Percentiles rank a stretch among this genome's conserved stretches.
Conservation (phyloP, 768 basidiomycete genomes). For the Fomitopsis pulvina region DNA sequence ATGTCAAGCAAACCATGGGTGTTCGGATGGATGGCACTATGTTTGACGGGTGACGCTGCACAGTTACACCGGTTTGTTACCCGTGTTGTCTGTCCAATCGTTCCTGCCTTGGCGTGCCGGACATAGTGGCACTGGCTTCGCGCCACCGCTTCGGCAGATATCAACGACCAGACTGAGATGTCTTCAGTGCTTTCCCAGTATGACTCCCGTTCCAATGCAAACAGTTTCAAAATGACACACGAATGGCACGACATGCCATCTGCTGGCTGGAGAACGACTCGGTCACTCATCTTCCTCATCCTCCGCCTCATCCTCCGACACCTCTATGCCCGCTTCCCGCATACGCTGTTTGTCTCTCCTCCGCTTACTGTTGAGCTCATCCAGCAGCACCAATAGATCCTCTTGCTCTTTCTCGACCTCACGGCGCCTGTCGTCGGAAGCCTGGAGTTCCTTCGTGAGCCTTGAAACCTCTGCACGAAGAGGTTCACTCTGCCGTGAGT, state of each 20-base stretch:
- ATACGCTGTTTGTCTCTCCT: conserved; percentile 77
- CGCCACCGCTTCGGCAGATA: no score
- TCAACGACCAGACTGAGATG: no score
- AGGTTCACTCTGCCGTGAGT: conserved; percentile 30
- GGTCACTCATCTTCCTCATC: conserved; percentile 43
- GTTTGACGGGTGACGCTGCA: conserved; percentile 38
- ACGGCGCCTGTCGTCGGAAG: conserved; percentile 57
- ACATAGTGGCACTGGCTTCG: no score
- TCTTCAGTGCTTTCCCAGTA: no score
- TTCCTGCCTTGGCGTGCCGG: no score
- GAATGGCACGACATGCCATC: no score
- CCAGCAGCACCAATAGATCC: conserved; percentile 86
- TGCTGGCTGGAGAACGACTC: no score
- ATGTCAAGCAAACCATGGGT: conserved; percentile 77
- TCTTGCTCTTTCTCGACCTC: conserved; percentile 96
- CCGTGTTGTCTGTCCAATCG: not conserved
- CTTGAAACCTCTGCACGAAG: conserved; percentile 41
- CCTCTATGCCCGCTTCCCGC: conserved; percentile 70
- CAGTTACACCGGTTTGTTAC: not conserved
- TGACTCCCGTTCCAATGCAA: no score
- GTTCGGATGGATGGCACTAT: conserved; percentile 77
- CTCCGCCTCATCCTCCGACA: conserved; percentile 88
- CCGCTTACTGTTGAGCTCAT: conserved; percentile 85
- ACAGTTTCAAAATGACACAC: no score
- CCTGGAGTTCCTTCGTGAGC: conserved; percentile 41